Evolutionary conservation across 2,329 filamentous ascomycete species (phyloP), one percentile per base, ranked within the genome.

Genomic region (Hypomyces perniciosus): DNA sequence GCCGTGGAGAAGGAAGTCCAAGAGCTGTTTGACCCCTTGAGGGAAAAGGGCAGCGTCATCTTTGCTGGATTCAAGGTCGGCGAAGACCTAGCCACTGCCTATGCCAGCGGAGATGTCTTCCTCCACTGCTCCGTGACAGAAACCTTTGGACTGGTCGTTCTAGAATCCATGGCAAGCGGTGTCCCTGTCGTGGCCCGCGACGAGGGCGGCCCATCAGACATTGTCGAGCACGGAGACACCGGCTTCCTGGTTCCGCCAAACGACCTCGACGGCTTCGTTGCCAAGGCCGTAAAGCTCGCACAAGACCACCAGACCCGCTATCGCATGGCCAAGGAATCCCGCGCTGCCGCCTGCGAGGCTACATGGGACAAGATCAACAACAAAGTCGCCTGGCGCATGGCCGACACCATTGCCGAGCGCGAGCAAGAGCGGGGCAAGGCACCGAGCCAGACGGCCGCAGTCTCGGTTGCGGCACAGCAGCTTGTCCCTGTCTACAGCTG

Each of bases 341-440:
- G 83, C 47, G 61, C 63, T 20, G 77, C 82, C 54, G 84, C 83
- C 0, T 78, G 78, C 53, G 74, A 82, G 44, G 83, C 80, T 3
- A 87, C 82, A 0, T 88, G 84, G 85, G 82, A 86, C 52, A 84
- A 79, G 67, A 85, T 87, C 65, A 85, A 85, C 68, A 84, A 85
- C 59, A 80, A 78, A 44, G 84, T 86, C 1, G 84, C 84, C 3
- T 81, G 80, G 75, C 76, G 79, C 51, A 79, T 87, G 68, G 69
- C 75, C 3, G 74, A 78, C 46, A 70, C 69, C n/a, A 77, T 80
- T 44, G 69, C 73, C 12, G 70, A 76, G 42, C 66, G 76, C 26
- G 66, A 69, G 44, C 62, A 57, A 28, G 70, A 70, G 50, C 53
- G 57, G 48, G 55, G 55, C 4, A 51, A 49, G 6, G 31, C 45